Conservation (phyloP, 2,329 filamentous ascomycete species). For the Neocucurbitaria cava region DNA sequence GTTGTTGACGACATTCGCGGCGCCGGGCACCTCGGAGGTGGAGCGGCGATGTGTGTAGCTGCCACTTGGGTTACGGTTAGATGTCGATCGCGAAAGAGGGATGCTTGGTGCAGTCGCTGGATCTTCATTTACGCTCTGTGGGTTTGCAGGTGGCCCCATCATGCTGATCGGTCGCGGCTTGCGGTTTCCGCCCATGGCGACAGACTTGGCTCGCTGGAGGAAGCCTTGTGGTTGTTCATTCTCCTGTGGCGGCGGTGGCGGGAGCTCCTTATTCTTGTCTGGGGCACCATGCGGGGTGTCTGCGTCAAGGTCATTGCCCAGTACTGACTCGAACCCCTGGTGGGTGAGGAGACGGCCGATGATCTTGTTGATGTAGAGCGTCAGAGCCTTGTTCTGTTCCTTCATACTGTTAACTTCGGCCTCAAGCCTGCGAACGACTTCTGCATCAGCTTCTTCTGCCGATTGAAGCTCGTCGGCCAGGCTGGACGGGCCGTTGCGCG, state of each 20-base stretch:
- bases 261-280: constrained; percentile 83
- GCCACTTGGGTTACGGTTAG: constrained; percentile 54
- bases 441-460: constrained; percentile 59
- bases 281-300: constrained; percentile 32
- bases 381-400: constrained; percentile 96
- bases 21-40: constrained; percentile 60
- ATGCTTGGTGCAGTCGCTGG: constrained; percentile 79
- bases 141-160: constrained; percentile 29
- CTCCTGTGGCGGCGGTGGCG: constrained; percentile 71
- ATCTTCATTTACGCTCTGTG: constrained; percentile 57
- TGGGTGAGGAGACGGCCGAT: constrained; percentile 94
- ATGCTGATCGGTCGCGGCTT: constrained; percentile 56
- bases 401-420: constrained; percentile 78
- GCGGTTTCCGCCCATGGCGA: constrained; percentile 54
- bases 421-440: constrained; percentile 70
- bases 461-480: constrained; percentile 86
- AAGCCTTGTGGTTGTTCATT: constrained; percentile 54
- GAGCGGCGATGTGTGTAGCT: constrained; percentile 52
- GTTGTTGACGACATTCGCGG: constrained; percentile 80
- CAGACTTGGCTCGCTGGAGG: constrained; percentile 67
- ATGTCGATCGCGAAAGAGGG: constrained; percentile 67
- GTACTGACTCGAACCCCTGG: constrained; percentile 91
- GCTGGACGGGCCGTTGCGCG: constrained; percentile 45
- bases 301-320: constrained; percentile 72
- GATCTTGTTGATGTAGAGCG: constrained; percentile 98